Conservation (phyloP, 1,284 basidiomycete genomes). For the Calocybe gambosa region DNA sequence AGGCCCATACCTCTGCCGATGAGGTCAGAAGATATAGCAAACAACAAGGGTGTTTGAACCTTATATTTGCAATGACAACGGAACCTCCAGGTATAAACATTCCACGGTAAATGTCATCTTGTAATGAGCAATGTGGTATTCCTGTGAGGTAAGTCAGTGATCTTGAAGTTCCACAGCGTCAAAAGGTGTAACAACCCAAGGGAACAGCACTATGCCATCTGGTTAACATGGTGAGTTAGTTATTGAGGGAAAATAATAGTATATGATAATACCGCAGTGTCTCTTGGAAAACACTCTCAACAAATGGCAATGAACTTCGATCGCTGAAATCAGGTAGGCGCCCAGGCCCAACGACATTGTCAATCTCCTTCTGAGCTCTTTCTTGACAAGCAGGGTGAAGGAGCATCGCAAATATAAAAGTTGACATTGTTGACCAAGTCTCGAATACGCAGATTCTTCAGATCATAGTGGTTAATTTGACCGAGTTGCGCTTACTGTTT, state of each 20-base stretch:
- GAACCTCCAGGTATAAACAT: too few relatives aligned
- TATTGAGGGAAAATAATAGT: neutral
- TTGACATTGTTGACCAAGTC: slow-evolving; percentile 14
- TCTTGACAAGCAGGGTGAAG: slow-evolving; percentile 36
- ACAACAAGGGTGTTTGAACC: slow-evolving; percentile 12
- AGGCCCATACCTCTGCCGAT: slow-evolving; percentile 12
- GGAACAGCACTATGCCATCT: slow-evolving; percentile 13
- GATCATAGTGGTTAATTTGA: too few relatives aligned
- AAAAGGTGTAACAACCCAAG: slow-evolving; percentile 5
- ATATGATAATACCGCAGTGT: slow-evolving; percentile 28
- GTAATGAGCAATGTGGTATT: slow-evolving; percentile 21
- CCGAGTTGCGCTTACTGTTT: slow-evolving; percentile 9
- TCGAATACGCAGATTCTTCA: neutral
- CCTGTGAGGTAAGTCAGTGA: slow-evolving; percentile 12
- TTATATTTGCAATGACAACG: slow-evolving; percentile 25
- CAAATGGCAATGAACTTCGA: slow-evolving; percentile 21
- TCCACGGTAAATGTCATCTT: too few relatives aligned
- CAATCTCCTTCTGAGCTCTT: slow-evolving; percentile 41
- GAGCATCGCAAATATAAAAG: slow-evolving; percentile 37
- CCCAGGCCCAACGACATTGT: slow-evolving; percentile 32
- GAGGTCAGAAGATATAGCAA: neutral
- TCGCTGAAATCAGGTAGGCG: slow-evolving; percentile 37
- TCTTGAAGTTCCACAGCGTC: neutral
- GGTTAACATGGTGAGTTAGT: neutral
- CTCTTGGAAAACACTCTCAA: slow-evolving; percentile 26